A percentile compares a stretch with the other conserved stretches of the same genome.
Evolutionary conservation across 2,329 filamentous ascomycete species (phyloP).

Genomic region (Allantophomopsis lycopodina): DNA sequence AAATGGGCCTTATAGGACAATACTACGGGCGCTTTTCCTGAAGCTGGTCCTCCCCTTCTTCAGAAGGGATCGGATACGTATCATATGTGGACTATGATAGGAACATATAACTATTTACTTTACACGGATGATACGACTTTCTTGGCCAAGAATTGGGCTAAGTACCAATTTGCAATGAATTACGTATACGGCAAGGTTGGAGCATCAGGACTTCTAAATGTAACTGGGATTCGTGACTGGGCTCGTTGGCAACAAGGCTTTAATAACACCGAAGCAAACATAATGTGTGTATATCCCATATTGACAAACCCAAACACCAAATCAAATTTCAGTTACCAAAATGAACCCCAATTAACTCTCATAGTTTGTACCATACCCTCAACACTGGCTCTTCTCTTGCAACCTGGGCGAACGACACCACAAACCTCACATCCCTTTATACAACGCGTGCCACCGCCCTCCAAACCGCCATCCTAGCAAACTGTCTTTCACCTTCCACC

Average conservation of each 20-base stretch:
- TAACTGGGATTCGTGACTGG: conserved; percentile 29
- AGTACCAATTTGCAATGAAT: conserved; percentile 31
- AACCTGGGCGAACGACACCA: conserved; percentile 24
- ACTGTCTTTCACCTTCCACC: conserved; percentile 27
- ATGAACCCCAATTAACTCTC: not conserved
- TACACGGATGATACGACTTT: conserved; percentile 29
- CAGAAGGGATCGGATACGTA: conserved; percentile 9
- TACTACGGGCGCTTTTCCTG: conserved; percentile 9
- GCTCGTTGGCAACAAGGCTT: conserved; percentile 28
- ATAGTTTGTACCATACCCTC: conserved; percentile 28
- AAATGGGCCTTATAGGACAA: conserved; percentile 7
- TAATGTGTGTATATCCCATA: conserved; percentile 17
- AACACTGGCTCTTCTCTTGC: conserved; percentile 29
- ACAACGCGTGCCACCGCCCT: conserved; percentile 14
- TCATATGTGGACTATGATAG: conserved; percentile 32
- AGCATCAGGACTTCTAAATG: conserved; percentile 23
- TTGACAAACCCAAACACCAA: not conserved
- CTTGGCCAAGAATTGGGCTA: conserved; percentile 26
- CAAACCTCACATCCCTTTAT: conserved; percentile 21
- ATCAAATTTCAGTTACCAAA: too few species aligned
- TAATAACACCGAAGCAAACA: conserved; percentile 29
- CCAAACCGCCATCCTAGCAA: conserved; percentile 18
- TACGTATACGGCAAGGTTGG: conserved; percentile 27
- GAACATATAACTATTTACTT: conserved; percentile 34
- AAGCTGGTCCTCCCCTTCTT: conserved; percentile 12